Percentiles rank a stretch among this genome's conserved stretches.
phyloP scores from a whole-genome alignment of 176 grass and related monocot genomes.

The Oryza punctata region DNA sequence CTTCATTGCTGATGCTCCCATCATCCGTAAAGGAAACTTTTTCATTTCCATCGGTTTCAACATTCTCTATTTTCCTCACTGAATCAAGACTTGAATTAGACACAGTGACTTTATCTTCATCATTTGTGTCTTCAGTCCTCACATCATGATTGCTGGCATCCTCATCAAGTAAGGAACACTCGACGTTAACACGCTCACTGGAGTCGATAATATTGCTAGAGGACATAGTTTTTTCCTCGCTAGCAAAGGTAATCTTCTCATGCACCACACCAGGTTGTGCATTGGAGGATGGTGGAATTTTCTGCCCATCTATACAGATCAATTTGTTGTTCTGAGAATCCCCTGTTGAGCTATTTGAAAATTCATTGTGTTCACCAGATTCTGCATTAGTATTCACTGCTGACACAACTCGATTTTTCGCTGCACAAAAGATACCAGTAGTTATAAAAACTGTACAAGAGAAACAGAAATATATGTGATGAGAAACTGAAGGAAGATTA shows the following conservation, averaged over 20 bases:
- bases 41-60: neutral
- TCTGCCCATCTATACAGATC: neutral
- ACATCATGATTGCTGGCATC: neutral
- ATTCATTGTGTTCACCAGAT: neutral
- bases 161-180: neutral
- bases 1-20: neutral
- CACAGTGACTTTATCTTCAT: neutral
- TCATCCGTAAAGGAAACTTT: neutral
- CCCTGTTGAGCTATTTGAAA: neutral
- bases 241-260: neutral
- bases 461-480: neutral
- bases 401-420: constrained; percentile 6
- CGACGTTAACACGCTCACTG: neutral
- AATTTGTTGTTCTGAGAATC: neutral
- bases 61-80: neutral
- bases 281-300: neutral
- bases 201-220: neutral
- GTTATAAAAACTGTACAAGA: constrained; percentile 7
- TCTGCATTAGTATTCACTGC: neutral
- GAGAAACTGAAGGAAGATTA: neutral
- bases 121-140: neutral
- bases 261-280: neutral
- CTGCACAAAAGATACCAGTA: constrained; percentile 33
- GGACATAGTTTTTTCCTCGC: neutral
- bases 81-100: neutral